These are phyloP conservation scores for Pseudozyma thailandica DNA, from an alignment of 1,284 basidiomycete species.

Conservation along the genomic window DNA sequence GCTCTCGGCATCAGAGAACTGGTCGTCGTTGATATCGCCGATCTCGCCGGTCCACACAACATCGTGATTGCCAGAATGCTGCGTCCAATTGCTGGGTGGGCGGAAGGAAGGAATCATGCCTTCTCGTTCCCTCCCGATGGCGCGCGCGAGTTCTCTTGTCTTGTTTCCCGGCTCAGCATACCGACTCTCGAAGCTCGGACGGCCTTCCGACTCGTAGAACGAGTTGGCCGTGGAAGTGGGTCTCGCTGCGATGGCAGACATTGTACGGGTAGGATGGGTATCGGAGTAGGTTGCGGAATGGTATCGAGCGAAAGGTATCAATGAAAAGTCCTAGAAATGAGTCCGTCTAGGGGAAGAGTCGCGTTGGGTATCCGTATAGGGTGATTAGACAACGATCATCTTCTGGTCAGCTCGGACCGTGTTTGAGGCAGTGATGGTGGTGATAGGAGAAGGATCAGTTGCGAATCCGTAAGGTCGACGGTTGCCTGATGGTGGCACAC, in stretches of 20 bases:
- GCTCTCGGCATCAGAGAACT: slow-evolving; percentile 55
- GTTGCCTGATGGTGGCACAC: not conserved
- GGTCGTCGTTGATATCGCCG: slow-evolving; percentile 30
- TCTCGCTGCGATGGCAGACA: slow-evolving; percentile 37
- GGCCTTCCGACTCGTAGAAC: slow-evolving; percentile 43
- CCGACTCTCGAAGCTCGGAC: slow-evolving; percentile 26
- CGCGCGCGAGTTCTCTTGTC: slow-evolving; percentile 39
- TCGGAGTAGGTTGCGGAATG: not conserved
- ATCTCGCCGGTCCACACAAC: slow-evolving; percentile 53
- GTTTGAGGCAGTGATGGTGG: not conserved
- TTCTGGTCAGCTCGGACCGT: not conserved
- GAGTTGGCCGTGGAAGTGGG: slow-evolving; percentile 34
- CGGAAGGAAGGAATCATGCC: slow-evolving; percentile 33
- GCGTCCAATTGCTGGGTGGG: slow-evolving; percentile 46
- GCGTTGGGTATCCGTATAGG: not conserved
- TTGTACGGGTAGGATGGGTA: not conserved
- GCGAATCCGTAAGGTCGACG: not conserved
- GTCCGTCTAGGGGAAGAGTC: not conserved
- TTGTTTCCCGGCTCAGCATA: slow-evolving; percentile 19
- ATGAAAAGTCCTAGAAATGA: not conserved
- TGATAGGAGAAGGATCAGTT: not conserved
- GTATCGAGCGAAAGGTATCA: not conserved
- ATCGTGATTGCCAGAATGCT: slow-evolving; percentile 38
- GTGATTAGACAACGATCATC: not conserved
- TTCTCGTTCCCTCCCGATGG: slow-evolving; percentile 37